Base-by-base conservation (phyloP, 176 grass and related monocot genomes). In the Zizania latifolia region DNA sequence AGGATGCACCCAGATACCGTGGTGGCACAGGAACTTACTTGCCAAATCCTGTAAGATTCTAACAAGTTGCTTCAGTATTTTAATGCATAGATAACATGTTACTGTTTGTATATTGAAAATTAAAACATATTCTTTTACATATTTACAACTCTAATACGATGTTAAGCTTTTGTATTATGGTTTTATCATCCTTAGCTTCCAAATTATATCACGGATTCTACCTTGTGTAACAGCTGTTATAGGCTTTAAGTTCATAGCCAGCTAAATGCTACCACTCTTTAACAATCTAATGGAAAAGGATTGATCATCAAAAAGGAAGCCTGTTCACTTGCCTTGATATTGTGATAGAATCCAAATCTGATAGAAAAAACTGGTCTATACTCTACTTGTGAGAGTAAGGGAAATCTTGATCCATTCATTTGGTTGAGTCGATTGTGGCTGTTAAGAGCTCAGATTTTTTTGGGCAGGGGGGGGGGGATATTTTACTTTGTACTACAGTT, bases 21-120 rank as follows among this genome's bases (percentile, higher is more conserved):
- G 90, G 68, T 61, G 94, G 94, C 81, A 97, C 94, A 15, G 94
- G 94, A 86, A 97, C 90, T 29, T 97, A 89, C 70, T 70, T 97
- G 51, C 94, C 94, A 40, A 97, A 85, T 79, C 88, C 88, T 88
- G 94, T 97, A 97, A 97, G 94, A 86, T 82, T 64, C 58, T 85
- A 74, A 72, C 17, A 48, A 58, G 11, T 32, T 72, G 44, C 82
- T 78, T 37, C 24, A 58, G 31, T 54, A 29, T 66, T 38, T 74
- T 58, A 62, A 65, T 58, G 12, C 46, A 27, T 30, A 58, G 37
- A 65, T 57, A 74, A 35, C 43, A 64, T 58, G 6, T 70, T 79
- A 65, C 16, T 81, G 8, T 63, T 56, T 38, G 28, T 45, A 22
- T 81, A 26, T 44, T 21, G 15, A 43, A 65, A 72, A 58, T 35